phyloP scores from a whole-genome alignment of 2,329 filamentous ascomycete species.

The Cytospora leucostoma region DNA sequence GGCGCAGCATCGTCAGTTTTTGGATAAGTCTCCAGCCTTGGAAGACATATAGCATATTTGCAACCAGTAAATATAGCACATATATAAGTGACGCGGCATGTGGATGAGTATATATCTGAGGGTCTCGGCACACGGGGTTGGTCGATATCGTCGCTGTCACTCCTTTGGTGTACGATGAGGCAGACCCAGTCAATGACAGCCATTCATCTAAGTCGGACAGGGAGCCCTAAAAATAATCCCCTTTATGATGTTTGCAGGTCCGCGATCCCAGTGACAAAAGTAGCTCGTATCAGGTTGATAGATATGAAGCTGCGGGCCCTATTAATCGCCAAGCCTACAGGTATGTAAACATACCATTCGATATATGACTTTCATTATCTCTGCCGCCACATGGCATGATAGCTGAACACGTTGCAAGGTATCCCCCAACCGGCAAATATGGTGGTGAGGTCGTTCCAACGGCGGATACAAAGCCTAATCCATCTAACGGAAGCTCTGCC shows the following conservation, averaged over 20 bases:
- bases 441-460: neutral
- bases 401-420: neutral
- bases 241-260: neutral
- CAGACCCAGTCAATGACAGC: neutral
- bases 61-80: too few species aligned
- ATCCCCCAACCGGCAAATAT: neutral
- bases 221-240: too few species aligned
- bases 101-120: neutral
- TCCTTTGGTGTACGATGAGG: neutral
- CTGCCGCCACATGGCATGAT: neutral
- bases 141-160: neutral
- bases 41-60: too few species aligned
- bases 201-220: neutral
- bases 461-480: neutral
- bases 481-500: constrained; percentile 16
- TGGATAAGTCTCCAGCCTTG: too few species aligned
- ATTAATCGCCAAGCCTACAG: neutral
- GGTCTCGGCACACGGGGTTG: neutral
- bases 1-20: too few species aligned
- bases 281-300: neutral
- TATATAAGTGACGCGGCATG: too few species aligned
- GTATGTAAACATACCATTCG: neutral
- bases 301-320: neutral
- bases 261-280: neutral
- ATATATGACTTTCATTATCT: neutral